Conservation (phyloP, 2,329 filamentous ascomycete genomes). For the Berkeleyomyces basicola region DNA sequence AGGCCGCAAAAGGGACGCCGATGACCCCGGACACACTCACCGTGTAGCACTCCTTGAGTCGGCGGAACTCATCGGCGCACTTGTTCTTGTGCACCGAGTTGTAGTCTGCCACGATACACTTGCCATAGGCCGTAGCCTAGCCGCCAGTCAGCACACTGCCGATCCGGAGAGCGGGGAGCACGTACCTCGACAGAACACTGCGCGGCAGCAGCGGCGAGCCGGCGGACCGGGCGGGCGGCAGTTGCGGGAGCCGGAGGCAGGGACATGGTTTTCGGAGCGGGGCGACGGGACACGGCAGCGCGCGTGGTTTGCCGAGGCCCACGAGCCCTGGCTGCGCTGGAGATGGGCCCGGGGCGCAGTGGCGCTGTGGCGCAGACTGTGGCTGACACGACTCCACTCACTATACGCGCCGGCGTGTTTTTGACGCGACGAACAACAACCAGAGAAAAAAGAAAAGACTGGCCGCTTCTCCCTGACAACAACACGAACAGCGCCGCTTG, state of each 20-base stretch:
- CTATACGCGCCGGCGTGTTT: not conserved
- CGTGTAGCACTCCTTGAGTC: slow-evolving; percentile 72
- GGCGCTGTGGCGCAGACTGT: not conserved
- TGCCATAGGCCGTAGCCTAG: slow-evolving; percentile 72
- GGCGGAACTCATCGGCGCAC: slow-evolving; percentile 71
- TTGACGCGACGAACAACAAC: not conserved
- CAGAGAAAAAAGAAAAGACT: not conserved
- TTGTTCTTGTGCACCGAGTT: slow-evolving; percentile 82
- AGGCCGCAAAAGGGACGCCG: not conserved
- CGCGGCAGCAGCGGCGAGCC: slow-evolving; percentile 35
- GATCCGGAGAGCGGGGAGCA: not conserved
- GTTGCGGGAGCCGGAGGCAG: slow-evolving; percentile 16
- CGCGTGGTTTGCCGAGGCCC: too few species aligned
- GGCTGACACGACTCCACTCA: not conserved
- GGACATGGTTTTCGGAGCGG: not conserved
- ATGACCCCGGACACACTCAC: slow-evolving; percentile 27
- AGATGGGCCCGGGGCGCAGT: not conserved
- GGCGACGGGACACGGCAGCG: too few species aligned
- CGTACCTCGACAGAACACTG: slow-evolving; percentile 39
- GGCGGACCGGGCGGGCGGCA: slow-evolving; percentile 33
- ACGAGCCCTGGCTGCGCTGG: too few species aligned
- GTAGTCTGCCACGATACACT: slow-evolving; percentile 82
- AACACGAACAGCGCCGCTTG: not conserved
- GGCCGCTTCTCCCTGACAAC: not conserved
- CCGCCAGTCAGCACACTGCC: not conserved